Base-by-base conservation (phyloP, 352 stramenopile species). In the Phytopythium boreale region DNA sequence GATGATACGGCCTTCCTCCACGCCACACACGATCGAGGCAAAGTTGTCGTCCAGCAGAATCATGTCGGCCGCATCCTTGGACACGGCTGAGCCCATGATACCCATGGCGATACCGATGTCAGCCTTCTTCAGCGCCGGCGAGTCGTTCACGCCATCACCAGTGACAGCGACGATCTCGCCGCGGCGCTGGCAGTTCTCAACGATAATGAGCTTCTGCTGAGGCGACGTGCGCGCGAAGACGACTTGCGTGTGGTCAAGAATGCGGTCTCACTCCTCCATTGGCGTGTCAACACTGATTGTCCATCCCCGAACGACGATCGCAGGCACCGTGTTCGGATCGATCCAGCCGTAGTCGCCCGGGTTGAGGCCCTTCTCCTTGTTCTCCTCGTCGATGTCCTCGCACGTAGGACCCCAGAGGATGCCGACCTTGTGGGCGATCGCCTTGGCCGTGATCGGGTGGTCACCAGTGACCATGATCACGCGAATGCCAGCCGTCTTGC, bases 401-500 rank as follows among this genome's bases (percentile, higher is more conserved):
- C 65, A 77, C 19, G 89, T 97, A 4, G 90, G 88, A 1, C 79
- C 82, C 90, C 86, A 97, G 27, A 98, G 63, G 68, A 98, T 98
- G 26, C 98, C 97, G 57, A 99, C 95, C 80, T 99, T 96, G 67
- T 90, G 77, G 39, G 90, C 97, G 59, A 99, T 99, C 56, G 97
- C 98, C 59, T 99, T 84, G 19, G 98, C 98, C 49, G 98, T 99
- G 56, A 98, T 83, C 72, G 97, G 96, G 71, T 97, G 97, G 88
- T 99, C 98, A 51, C 98, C 98, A 15, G 98, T 99, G 66, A 99
- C 99, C 76, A 99, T 98, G 55, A 99, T 98, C 12, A 99, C 97
- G 36, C 97, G 88, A 62, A 99, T 98, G 41, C 98, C 98, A 7
- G 97, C 98, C n/a, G 88, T 87, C 60, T 97, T 83, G 79, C 97